phyloP scores from a whole-genome alignment of 2,329 filamentous ascomycete species.

The Harringtonia lauricola region DNA sequence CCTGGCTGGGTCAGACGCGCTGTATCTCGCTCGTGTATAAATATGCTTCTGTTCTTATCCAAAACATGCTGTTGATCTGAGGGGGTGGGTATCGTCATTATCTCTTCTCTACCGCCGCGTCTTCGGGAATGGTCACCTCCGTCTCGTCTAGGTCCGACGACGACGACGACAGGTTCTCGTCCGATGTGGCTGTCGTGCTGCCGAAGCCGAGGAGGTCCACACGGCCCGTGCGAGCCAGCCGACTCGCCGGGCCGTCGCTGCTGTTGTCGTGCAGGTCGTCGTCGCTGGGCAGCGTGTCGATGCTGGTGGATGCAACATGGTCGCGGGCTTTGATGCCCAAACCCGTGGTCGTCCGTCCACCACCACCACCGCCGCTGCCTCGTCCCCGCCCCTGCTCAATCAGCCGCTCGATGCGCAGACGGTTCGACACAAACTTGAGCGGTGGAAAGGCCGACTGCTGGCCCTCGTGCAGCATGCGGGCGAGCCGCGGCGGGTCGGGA shows the following conservation, averaged over 20 bases:
- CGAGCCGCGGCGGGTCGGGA: constrained; percentile 62
- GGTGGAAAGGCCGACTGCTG: constrained; percentile 86
- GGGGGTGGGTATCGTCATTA: background rate
- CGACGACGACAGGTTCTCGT: constrained; percentile 3
- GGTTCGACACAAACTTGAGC: constrained; percentile 80
- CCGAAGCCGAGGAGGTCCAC: background rate
- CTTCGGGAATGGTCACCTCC: background rate
- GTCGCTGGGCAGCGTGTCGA: constrained; percentile 7
- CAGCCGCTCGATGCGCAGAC: constrained; percentile 68
- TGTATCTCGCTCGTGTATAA: too few species aligned
- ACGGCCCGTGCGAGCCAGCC: background rate
- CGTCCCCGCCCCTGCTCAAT: constrained; percentile 46
- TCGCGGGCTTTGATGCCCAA: too few species aligned
- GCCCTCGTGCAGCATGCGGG: constrained; percentile 81
- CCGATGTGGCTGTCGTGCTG: constrained; percentile 10
- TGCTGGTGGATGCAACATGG: constrained; percentile 4
- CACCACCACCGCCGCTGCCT: constrained; percentile 23
- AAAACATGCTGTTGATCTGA: too few species aligned
- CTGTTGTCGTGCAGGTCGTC: background rate
- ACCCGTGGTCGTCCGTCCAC: background rate
- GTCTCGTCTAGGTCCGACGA: background rate
- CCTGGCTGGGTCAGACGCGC: too few species aligned
- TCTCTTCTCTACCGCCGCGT: background rate
- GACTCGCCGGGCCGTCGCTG: background rate
- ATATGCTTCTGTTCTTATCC: too few species aligned